Conservation (phyloP, 2,329 filamentous ascomycete species). For the Fusarium chaquense region DNA sequence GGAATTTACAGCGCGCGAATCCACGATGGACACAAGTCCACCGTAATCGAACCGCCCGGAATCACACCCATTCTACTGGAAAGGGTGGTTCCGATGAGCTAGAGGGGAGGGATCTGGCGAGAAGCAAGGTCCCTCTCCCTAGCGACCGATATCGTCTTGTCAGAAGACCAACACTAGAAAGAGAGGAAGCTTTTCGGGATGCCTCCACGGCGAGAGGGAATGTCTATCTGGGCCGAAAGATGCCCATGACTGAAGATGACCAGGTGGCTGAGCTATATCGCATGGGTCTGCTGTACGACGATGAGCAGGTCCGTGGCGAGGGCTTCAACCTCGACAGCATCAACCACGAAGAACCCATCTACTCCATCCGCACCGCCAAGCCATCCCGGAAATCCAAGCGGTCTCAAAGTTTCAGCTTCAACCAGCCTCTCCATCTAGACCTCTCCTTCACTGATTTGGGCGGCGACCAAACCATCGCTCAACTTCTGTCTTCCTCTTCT, state of each 20-base stretch:
- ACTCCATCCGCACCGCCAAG: conserved; percentile 55
- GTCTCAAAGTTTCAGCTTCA: conserved; percentile 38
- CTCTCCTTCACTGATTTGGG: conserved; percentile 59
- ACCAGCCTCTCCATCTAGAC: conserved; percentile 53
- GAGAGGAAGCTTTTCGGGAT: conserved; percentile 62
- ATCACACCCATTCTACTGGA: conserved; percentile 9
- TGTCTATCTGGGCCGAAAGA: conserved; percentile 43
- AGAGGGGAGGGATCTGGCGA: conserved; percentile 54
- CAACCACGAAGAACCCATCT: conserved; percentile 54
- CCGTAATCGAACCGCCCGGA: conserved; percentile 33
- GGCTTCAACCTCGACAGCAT: conserved; percentile 57
- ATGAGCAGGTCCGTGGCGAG: conserved; percentile 52
- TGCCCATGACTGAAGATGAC: conserved; percentile 50
- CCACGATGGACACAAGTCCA: conserved; percentile 23
- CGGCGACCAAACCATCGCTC: conserved; percentile 55
- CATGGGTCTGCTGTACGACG: conserved; percentile 60
- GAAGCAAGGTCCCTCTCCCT: conserved; percentile 53
- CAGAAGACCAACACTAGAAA: conserved; percentile 58
- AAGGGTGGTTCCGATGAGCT: conserved; percentile 40
- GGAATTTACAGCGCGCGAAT: conserved; percentile 16
- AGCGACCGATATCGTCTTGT: conserved; percentile 51
- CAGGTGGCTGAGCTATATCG: conserved; percentile 58
- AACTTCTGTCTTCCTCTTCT: conserved; percentile 47
- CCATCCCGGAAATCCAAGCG: conserved; percentile 48
- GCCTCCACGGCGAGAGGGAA: conserved; percentile 53